Percentiles rank a stretch among this genome's conserved stretches.
Evolutionary conservation across 1,284 basidiomycete genomes (phyloP).

Genomic region (Ceratobasidium sp.): DNA sequence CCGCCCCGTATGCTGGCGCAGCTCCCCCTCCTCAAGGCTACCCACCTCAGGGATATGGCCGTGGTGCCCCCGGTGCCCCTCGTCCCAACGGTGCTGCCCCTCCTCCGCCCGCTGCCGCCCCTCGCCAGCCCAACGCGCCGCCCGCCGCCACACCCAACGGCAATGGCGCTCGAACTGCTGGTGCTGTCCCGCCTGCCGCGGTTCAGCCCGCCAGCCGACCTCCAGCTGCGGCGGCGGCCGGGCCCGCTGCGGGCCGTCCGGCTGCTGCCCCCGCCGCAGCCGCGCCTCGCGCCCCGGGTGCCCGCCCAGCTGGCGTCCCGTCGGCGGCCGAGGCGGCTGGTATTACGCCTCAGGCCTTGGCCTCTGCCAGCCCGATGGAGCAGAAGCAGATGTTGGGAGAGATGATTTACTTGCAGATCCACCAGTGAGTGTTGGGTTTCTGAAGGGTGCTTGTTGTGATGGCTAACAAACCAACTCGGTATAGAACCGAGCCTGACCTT

Average conservation of each 20-base stretch:
- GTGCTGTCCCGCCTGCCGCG: constrained; percentile 48
- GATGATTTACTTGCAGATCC: constrained; percentile 88
- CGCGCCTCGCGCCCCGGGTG: constrained; percentile 46
- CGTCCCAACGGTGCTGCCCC: constrained; percentile 53
- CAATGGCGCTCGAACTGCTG: constrained; percentile 50
- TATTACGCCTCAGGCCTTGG: constrained; percentile 63
- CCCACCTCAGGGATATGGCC: constrained; percentile 64
- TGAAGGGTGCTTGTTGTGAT: constrained; percentile 39
- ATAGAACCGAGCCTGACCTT: constrained; percentile 70
- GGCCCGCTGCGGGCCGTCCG: constrained; percentile 33
- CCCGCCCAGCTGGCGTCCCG: constrained; percentile 45
- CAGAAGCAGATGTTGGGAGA: constrained; percentile 98
- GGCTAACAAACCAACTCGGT: constrained; percentile 42
- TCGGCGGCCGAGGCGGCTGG: constrained; percentile 42
- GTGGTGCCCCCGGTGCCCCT: constrained; percentile 59
- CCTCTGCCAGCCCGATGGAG: constrained; percentile 79
- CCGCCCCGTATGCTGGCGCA: constrained; percentile 69
- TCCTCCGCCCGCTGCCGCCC: constrained; percentile 55
- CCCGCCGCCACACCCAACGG: constrained; percentile 47
- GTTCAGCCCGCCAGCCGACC: constrained; percentile 24
- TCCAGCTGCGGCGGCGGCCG: constrained; percentile 26
- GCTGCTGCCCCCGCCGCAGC: constrained; percentile 60
- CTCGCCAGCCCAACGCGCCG: constrained; percentile 51
- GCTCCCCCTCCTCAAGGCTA: constrained; percentile 53
- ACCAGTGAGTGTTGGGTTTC: constrained; percentile 61